These are phyloP conservation scores for Thraustochytrium striatum DNA, from an alignment of 352 stramenopile genomes.

Conservation along the genomic window DNA sequence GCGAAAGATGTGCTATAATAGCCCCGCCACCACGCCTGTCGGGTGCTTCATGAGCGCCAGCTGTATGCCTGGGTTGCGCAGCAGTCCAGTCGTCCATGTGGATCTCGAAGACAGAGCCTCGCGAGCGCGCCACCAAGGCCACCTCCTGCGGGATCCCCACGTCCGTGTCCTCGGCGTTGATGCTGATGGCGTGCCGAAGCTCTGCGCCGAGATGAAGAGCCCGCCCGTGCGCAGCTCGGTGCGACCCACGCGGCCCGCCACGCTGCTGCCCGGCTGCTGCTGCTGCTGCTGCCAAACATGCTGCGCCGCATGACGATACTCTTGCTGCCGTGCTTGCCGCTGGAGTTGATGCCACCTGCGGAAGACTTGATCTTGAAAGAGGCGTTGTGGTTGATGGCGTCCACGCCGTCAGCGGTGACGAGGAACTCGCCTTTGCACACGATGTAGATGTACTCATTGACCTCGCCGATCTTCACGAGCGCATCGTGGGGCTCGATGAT, in stretches of 20 bases:
- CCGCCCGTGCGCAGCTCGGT: neutral
- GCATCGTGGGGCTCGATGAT: conserved; percentile 65
- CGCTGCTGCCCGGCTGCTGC: neutral
- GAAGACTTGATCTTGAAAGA: too few relatives aligned
- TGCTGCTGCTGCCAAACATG: neutral
- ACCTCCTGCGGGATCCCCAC: neutral
- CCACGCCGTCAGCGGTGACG: neutral
- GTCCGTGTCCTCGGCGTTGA: neutral
- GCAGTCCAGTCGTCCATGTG: neutral
- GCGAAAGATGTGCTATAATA: too few relatives aligned
- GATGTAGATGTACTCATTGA: conserved; percentile 59
- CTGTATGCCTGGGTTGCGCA: conserved; percentile 39
- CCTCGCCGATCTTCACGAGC: conserved; percentile 67
- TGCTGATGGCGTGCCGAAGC: neutral
- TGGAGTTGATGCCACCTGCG: neutral
- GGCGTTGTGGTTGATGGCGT: neutral
- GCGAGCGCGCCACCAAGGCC: neutral
- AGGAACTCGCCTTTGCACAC: neutral
- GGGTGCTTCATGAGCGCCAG: conserved; percentile 38
- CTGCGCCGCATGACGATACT: neutral
- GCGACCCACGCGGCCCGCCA: neutral
- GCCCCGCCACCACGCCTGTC: too few relatives aligned
- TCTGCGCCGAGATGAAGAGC: neutral
- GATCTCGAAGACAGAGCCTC: conserved; percentile 26
- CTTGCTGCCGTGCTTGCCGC: neutral